Percentiles rank a stretch among this genome's conserved stretches.
These are phyloP conservation scores for Aureobasidium sp. DNA, from an alignment of 2,329 filamentous ascomycete genomes.

Conservation along the genomic window DNA sequence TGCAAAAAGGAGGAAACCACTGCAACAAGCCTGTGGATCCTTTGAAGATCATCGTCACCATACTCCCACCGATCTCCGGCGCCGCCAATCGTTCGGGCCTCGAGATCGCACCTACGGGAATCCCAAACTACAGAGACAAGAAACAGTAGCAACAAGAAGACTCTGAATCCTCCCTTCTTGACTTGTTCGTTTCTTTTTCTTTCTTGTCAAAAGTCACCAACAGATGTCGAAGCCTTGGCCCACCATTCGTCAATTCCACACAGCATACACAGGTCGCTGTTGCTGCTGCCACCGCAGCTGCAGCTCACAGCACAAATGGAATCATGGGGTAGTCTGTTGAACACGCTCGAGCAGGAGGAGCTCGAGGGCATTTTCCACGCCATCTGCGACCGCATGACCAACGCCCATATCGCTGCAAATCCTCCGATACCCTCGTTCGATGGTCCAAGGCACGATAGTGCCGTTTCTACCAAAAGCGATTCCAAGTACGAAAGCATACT, in stretches of 20 bases:
- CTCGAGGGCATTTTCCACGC: conserved; percentile 35
- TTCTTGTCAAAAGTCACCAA: background rate
- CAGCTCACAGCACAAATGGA: conserved; percentile 36
- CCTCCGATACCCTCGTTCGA: conserved; percentile 42
- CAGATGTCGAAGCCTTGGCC: conserved; percentile 1
- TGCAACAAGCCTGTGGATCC: background rate
- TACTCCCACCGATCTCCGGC: background rate
- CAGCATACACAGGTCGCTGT: conserved; percentile 50
- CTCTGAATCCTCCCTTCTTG: background rate
- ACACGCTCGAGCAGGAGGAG: conserved; percentile 24
- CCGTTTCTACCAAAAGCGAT: no score
- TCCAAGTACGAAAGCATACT: no score
- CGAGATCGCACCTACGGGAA: background rate
- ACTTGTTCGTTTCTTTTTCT: background rate
- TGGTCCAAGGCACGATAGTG: background rate
- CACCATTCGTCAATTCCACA: conserved; percentile 34
- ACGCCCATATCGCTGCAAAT: conserved; percentile 54
- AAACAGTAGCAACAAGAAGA: no score
- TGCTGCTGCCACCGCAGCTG: conserved; percentile 43
- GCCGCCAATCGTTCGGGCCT: background rate
- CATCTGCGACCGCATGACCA: conserved; percentile 37
- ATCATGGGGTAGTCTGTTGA: conserved; percentile 31
- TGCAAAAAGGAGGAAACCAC: background rate
- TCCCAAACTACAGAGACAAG: background rate
- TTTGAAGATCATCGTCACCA: conserved; percentile 6